A percentile compares a stretch with the other conserved stretches of the same genome.
These are phyloP conservation scores for Pythium guiyangense DNA, from an alignment of 352 stramenopile genomes.

Conservation along the genomic window DNA sequence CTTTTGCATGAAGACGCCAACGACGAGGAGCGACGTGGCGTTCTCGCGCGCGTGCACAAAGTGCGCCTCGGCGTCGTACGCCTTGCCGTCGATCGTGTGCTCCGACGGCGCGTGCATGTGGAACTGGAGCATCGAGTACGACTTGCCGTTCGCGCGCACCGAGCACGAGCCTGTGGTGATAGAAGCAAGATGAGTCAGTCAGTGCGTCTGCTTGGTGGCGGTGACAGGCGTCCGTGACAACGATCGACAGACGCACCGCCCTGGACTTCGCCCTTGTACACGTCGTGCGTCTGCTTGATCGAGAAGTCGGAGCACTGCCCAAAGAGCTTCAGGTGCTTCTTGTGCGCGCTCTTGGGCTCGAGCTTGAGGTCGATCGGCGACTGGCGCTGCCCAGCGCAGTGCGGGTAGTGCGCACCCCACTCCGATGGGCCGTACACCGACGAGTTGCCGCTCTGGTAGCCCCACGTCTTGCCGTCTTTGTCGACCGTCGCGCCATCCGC, in stretches of 20 bases:
- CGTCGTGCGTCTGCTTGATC: conserved; percentile 7
- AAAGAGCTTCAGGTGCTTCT: no score
- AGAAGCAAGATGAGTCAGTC: no score
- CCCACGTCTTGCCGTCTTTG: conserved; percentile 1
- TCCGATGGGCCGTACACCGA: conserved; percentile 14
- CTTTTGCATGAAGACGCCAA: conserved; percentile 18
- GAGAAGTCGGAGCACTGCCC: conserved; percentile 9
- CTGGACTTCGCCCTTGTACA: conserved; percentile 11
- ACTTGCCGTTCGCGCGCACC: conserved; percentile 10
- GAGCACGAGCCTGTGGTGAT: conserved; percentile 15
- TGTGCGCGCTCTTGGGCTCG: background rate
- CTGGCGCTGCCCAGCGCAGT: conserved; percentile 23
- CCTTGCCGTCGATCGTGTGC: conserved; percentile 35
- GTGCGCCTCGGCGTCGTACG: conserved; percentile 31
- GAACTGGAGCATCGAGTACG: conserved; percentile 21
- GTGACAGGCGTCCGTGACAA: no score
- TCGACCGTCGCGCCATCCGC: background rate
- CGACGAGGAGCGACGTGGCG: conserved; percentile 15
- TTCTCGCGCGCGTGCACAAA: conserved; percentile 27
- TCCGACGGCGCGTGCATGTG: conserved; percentile 36
- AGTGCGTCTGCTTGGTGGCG: no score
- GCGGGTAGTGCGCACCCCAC: conserved; percentile 12
- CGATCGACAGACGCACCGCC: no score
- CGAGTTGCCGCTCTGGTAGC: conserved; percentile 11
- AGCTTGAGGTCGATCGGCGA: conserved; percentile 20